A percentile compares a stretch with the other conserved stretches of the same genome.
Evolutionary conservation across 2,329 filamentous ascomycete species (phyloP).

Genomic region (Pleomassaria siparia): DNA sequence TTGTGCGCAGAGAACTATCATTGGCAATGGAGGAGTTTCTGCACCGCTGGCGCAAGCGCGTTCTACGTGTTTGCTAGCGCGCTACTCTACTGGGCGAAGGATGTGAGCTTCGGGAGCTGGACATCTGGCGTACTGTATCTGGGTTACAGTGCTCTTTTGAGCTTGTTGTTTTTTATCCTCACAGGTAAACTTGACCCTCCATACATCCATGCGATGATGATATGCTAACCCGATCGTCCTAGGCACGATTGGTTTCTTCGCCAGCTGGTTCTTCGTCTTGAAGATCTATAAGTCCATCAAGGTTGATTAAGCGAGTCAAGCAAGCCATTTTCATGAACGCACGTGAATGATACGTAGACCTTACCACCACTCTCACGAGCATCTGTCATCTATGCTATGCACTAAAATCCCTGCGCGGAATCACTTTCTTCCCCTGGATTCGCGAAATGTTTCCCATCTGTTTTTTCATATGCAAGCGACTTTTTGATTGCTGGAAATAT

Average conservation of each 20-base stretch:
- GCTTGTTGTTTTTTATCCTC: slow-evolving; percentile 88
- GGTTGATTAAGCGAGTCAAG: slow-evolving; percentile 70
- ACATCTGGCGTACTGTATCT: slow-evolving; percentile 89
- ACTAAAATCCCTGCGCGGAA: not conserved
- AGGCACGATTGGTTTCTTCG: slow-evolving; percentile 95
- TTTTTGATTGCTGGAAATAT: not conserved
- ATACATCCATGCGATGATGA: slow-evolving; percentile 7
- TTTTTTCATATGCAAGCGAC: too few species aligned
- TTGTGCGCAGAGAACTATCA: slow-evolving; percentile 97
- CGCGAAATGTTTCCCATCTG: not conserved
- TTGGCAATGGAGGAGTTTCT: slow-evolving; percentile 97
- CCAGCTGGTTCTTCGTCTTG: slow-evolving; percentile 90
- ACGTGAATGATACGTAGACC: not conserved
- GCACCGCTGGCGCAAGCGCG: slow-evolving; percentile 86
- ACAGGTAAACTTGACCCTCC: slow-evolving; percentile 67
- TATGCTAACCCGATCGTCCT: not conserved
- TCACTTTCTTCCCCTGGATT: not conserved
- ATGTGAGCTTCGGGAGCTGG: slow-evolving; percentile 80
- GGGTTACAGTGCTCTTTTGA: slow-evolving; percentile 87
- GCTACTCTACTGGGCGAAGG: slow-evolving; percentile 85
- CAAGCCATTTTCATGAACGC: not conserved
- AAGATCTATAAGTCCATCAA: slow-evolving; percentile 98
- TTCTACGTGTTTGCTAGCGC: slow-evolving; percentile 91
- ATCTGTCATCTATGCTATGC: not conserved
- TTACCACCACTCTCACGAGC: not conserved